Conservation (phyloP, 495 filamentous ascomycete species). For the Pseudevernia furfuracea region DNA sequence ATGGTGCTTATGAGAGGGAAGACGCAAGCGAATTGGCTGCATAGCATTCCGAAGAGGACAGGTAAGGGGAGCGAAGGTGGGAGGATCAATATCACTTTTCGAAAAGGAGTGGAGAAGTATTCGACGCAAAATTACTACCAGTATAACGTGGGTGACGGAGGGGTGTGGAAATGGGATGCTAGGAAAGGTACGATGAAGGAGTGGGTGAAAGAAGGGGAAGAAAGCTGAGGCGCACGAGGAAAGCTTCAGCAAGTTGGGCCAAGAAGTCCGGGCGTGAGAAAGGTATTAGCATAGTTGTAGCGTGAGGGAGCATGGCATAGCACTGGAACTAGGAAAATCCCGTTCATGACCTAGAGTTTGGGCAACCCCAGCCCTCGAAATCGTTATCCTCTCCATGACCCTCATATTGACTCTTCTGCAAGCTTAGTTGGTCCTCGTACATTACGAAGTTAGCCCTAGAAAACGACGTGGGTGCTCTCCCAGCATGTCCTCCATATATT, state of each 20-base stretch:
- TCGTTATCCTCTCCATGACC: too few species aligned
- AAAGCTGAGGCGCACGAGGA: background rate
- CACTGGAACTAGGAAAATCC: too few species aligned
- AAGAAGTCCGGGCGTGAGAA: background rate
- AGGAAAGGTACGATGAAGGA: constrained; percentile 46
- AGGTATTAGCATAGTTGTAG: background rate
- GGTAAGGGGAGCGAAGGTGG: constrained; percentile 48
- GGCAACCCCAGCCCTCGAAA: too few species aligned
- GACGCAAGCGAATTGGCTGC: constrained; percentile 65
- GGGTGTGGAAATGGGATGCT: constrained; percentile 55
- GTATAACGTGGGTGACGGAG: constrained; percentile 67
- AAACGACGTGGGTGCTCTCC: too few species aligned
- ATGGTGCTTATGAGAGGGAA: constrained; percentile 64
- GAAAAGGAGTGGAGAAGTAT: constrained; percentile 52
- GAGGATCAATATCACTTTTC: constrained; percentile 70
- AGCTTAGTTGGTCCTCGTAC: too few species aligned
- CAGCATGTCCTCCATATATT: too few species aligned
- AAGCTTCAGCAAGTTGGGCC: background rate
- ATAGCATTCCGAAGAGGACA: constrained; percentile 66
- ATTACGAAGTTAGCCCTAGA: too few species aligned
- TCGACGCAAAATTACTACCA: constrained; percentile 66
- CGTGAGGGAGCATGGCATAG: background rate
- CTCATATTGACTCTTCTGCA: too few species aligned
- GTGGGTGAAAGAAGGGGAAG: constrained; percentile 27
- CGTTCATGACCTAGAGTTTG: too few species aligned